These are phyloP conservation scores for Stipa capillata DNA, from an alignment of 176 grass and related monocot genomes.

Conservation along the genomic window DNA sequence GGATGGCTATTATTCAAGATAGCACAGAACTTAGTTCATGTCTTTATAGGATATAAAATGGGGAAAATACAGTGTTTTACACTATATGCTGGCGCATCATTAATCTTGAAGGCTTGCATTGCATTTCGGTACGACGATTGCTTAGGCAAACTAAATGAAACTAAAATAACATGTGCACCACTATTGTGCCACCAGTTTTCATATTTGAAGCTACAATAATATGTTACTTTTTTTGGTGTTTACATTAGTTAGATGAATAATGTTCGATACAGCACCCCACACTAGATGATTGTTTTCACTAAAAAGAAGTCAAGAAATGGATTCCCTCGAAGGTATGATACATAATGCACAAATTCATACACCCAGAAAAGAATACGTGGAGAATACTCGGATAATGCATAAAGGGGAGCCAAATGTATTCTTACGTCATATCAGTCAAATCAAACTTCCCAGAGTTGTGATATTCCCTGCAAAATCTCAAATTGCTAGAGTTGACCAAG, in stretches of 20 bases:
- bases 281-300: background rate
- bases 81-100: background rate
- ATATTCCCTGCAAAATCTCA: conserved; percentile 30
- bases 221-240: background rate
- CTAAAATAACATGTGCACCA: background rate
- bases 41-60: background rate
- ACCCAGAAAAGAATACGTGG: background rate
- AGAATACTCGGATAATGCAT: conserved; percentile 3
- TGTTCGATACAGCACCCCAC: background rate
- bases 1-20: conserved; percentile 52
- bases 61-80: background rate
- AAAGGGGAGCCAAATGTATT: background rate
- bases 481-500: conserved; percentile 22
- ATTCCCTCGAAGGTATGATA: background rate
- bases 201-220: background rate
- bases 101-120: background rate
- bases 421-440: conserved; percentile 98
- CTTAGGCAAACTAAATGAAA: background rate
- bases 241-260: background rate
- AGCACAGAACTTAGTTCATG: conserved; percentile 7
- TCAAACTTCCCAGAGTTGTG: conserved; percentile 64
- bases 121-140: background rate
- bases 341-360: background rate
- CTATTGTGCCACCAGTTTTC: background rate
- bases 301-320: background rate